Base-by-base conservation (phyloP, 441 rosid genomes). In the Gossypium schwendimanii region DNA sequence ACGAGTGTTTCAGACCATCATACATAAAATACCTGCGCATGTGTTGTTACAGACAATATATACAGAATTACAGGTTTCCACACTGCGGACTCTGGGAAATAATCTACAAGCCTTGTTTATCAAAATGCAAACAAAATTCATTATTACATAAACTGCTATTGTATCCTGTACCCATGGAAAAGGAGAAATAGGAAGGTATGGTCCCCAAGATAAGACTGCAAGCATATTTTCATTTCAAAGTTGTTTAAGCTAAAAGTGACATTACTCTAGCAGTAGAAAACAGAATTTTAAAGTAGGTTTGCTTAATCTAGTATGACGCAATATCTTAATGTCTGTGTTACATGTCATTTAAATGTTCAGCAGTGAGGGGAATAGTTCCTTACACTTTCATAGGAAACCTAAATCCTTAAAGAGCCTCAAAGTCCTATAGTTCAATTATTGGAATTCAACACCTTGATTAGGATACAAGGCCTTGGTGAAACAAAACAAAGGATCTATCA, bases 11-110 rank as follows among this genome's bases (percentile, higher is more conserved):
- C 69, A 80, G 86, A 71, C 92, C 99, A 69, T 96, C 96, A 64
- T 87, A 93, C 96, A 96, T 93, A 78, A 96, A 96, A 78, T 96
- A 93, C 91, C 99, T 96, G 84, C 85, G 79, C n/a, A 66, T 20
- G 60, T 71, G 23, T 44, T 41, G 26, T 68, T 7, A 52, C 18
- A 15, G 8, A 26, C 4, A 39, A 59, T 26, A 75, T 33, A 59
- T 33, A 75, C 26, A 26, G 31, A 66, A 68, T 65, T 52, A 58
- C 21, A 50, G 61, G 55, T 23, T 73, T 71, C 21, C n/a, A 10
- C 21, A 36, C 7, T 8, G 11, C 49, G 10, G 33, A 31, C 59
- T 44, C 24, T 12, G 52, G 1, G 33, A 45, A 45, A 64, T 41
- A 64, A 44, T 55, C 7, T 57, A 70, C 1, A 41, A 39, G 28